Evolutionary conservation across 164 flowering plant genomes (phyloP).

Genomic region (Nymphaea colorata): DNA sequence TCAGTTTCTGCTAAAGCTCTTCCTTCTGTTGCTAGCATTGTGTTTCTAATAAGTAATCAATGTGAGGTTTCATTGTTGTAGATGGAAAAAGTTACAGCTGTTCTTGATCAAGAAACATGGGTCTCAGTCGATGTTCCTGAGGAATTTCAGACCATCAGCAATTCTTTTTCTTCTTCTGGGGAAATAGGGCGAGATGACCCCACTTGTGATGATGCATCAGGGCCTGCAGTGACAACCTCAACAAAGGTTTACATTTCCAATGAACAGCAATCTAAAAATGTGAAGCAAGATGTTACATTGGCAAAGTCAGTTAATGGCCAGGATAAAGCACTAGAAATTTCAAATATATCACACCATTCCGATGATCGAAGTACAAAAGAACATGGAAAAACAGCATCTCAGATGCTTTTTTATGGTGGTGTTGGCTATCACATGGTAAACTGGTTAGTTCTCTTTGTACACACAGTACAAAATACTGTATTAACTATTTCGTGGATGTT

Average conservation of each 20-base stretch:
- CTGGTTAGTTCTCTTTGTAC: slow-evolving; percentile 58
- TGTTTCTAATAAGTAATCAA: too few relatives aligned
- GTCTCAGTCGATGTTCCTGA: slow-evolving; percentile 87
- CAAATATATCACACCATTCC: background rate
- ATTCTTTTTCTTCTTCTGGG: slow-evolving; percentile 34
- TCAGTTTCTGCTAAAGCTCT: too few relatives aligned
- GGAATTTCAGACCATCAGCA: slow-evolving; percentile 76
- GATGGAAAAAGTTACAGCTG: slow-evolving; percentile 87
- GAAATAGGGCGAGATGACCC: slow-evolving; percentile 17
- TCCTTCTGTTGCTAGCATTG: background rate
- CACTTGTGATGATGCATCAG: slow-evolving; percentile 17
- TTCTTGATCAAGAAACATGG: slow-evolving; percentile 99
- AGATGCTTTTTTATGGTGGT: slow-evolving; percentile 46
- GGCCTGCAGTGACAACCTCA: slow-evolving; percentile 12
- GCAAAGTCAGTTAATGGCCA: background rate
- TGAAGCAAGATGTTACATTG: slow-evolving; percentile 1
- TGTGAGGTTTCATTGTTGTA: slow-evolving; percentile 10
- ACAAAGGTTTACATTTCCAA: background rate
- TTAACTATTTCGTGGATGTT: too few relatives aligned
- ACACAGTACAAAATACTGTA: background rate
- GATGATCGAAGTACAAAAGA: slow-evolving; percentile 29
- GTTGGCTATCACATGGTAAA: slow-evolving; percentile 95
- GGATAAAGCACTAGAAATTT: background rate
- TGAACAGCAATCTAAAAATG: slow-evolving; percentile 11
- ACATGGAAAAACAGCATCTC: slow-evolving; percentile 46